Evolutionary conservation across 2,329 filamentous ascomycete genomes (phyloP), one percentile per base, ranked within the genome.

Genomic region (Lojkania enalia): DNA sequence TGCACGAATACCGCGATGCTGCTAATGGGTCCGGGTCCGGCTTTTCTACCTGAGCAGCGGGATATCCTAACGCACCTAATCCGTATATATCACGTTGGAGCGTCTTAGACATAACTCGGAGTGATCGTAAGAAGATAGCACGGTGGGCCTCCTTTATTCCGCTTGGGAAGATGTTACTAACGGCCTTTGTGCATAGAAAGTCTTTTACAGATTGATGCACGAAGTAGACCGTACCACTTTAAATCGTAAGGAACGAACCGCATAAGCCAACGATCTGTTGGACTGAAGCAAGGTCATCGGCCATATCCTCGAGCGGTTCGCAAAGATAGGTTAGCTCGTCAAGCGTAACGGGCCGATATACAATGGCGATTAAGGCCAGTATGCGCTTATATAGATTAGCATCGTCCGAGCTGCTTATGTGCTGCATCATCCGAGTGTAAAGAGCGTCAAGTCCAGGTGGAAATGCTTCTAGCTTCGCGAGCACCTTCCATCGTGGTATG

Each of bases 181-280:
- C 41, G 29, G 48, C 55, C 9, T 58, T 44, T 19, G 54, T 21
- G 4, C 49, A 19, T 1, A 78, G 44, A 16, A 39, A 39, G 19
- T 39, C 36, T 20, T 32, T 73, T 1, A 70, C 74, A 1, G 72
- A 75, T 39, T 72, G 66, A 43, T 76, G 71, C 1, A 75, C 59
- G 42, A 73, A 66, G 33, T 60, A 66, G 7, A 75, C 30, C 0
- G 23, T 48, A 1, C 30, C 43, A 0, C 69, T 38, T 27, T 55
- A 57, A 23, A 71, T 12, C 1, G 60, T 71, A 0, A 77, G 52
- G 39, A 76, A 73, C 5, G 69, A 76, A 15, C 70, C 69, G 47
- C 70, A 76, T 2, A 44, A 13, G 2, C 46, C 23, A 9, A 76
- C 55, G 5, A 73, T 52, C 4, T 67, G 44, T 20, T 36, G 13